Conservation (phyloP, 257 asterid species). For the Ophiorrhiza pumila region DNA sequence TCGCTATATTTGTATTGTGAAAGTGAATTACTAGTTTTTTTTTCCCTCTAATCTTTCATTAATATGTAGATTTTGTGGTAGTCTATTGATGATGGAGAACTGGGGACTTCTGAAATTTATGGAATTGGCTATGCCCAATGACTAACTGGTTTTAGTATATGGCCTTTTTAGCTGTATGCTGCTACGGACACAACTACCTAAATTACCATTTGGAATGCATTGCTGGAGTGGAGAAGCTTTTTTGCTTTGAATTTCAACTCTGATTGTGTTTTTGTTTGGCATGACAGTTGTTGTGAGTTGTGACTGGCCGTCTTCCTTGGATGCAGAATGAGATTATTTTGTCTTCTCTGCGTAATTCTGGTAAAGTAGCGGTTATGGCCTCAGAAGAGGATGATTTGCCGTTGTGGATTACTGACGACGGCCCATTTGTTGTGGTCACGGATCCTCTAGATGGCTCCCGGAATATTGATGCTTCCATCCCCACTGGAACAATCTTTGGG, state of each 20-base stretch:
- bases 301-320: constrained; percentile 13
- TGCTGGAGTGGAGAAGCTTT: neutral
- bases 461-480: constrained; percentile 90
- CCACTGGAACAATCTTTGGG: constrained; percentile 95
- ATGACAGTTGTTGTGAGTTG: constrained; percentile 1
- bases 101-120: neutral
- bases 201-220: neutral
- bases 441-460: constrained; percentile 95
- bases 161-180: neutral
- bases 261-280: neutral
- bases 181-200: neutral
- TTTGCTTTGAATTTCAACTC: neutral
- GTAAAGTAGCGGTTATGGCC: constrained; percentile 94
- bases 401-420: constrained; percentile 77
- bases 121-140: neutral
- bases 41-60: neutral
- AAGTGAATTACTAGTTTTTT: neutral
- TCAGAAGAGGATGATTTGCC: constrained; percentile 95
- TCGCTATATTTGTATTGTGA: neutral
- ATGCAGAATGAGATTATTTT: constrained; percentile 82
- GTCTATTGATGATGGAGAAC: neutral
- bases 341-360: constrained; percentile 65
- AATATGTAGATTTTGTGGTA: neutral
- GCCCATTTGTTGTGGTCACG: constrained; percentile 79
- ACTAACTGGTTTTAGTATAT: neutral